These are phyloP conservation scores for Trichosporon coremiiforme DNA, from an alignment of 1,284 basidiomycete species.

Conservation along the genomic window DNA sequence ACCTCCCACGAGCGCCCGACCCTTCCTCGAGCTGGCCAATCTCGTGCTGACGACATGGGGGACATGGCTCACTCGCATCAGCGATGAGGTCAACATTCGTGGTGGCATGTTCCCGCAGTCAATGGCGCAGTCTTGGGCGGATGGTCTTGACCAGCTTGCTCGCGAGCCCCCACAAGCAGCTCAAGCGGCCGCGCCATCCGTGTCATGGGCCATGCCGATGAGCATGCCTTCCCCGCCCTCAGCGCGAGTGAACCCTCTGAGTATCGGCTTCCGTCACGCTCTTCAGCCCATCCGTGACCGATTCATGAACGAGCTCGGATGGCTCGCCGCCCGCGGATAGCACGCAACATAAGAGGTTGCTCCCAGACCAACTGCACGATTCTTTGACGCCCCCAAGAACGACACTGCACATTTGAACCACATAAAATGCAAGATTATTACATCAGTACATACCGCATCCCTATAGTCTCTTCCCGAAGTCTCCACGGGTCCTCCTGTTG, in stretches of 20 bases:
- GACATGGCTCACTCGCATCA: constrained; percentile 40
- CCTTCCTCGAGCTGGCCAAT: constrained; percentile 44
- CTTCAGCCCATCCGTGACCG: constrained; percentile 38
- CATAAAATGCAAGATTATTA: constrained; percentile 11
- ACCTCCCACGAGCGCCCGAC: constrained; percentile 28
- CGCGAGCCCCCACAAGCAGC: background rate
- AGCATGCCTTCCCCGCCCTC: constrained; percentile 14
- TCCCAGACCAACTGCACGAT: background rate
- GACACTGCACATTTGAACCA: background rate
- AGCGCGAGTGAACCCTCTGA: constrained; percentile 27
- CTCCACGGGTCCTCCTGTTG: constrained; percentile 3
- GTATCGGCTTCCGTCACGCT: constrained; percentile 41
- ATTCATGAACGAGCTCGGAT: constrained; percentile 45
- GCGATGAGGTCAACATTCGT: constrained; percentile 46
- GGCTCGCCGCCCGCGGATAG: constrained; percentile 34
- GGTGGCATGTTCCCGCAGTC: constrained; percentile 51
- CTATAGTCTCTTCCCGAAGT: background rate
- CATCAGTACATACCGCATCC: constrained; percentile 11
- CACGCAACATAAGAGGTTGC: background rate
- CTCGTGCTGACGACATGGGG: constrained; percentile 42
- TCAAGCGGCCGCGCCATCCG: background rate
- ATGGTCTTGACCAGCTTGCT: constrained; percentile 38
- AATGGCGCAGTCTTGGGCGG: constrained; percentile 42
- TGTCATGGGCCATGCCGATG: constrained; percentile 30
- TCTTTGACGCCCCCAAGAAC: background rate